Percentiles rank a stretch among this genome's conserved stretches.
phyloP scores from a whole-genome alignment of 768 basidiomycete genomes.

The Trametes meyenii region DNA sequence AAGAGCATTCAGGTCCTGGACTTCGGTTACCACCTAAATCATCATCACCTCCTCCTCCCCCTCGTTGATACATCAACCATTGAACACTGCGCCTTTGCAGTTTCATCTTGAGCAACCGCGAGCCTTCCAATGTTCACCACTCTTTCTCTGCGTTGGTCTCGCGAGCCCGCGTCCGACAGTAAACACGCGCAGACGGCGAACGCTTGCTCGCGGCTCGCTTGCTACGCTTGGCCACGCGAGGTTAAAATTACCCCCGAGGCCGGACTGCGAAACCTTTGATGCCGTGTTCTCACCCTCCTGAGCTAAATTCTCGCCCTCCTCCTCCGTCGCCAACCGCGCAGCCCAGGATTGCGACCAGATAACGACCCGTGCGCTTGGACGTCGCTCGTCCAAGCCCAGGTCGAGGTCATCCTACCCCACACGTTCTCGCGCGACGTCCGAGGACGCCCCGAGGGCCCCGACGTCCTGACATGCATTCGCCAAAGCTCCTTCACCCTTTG shows the following conservation, averaged over 20 bases:
- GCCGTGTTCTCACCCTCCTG: conserved; percentile 12
- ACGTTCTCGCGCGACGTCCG: conserved; percentile 7
- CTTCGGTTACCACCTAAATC: conserved; percentile 16
- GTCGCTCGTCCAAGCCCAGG: neutral
- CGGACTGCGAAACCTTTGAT: conserved; percentile 12
- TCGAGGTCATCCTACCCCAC: neutral
- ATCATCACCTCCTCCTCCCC: conserved; percentile 9
- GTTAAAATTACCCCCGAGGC: conserved; percentile 12
- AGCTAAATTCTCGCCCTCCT: neutral
- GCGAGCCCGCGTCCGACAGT: neutral
- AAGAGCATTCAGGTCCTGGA: conserved; percentile 11
- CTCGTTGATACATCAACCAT: neutral
- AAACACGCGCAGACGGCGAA: neutral
- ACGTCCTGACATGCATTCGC: conserved; percentile 9
- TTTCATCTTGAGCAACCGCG: neutral
- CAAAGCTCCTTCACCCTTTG: conserved; percentile 6
- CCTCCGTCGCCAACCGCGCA: neutral
- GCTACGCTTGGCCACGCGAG: neutral
- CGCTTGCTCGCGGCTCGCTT: neutral
- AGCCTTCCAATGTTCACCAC: neutral
- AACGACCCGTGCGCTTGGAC: neutral
- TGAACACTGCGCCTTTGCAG: neutral
- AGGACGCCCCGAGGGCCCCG: conserved; percentile 18
- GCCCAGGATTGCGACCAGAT: neutral
- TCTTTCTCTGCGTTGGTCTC: neutral